Evolutionary conservation across 768 basidiomycete genomes (phyloP), one percentile per base, ranked within the genome.

Genomic region (Pleurotus pulmonarius): DNA sequence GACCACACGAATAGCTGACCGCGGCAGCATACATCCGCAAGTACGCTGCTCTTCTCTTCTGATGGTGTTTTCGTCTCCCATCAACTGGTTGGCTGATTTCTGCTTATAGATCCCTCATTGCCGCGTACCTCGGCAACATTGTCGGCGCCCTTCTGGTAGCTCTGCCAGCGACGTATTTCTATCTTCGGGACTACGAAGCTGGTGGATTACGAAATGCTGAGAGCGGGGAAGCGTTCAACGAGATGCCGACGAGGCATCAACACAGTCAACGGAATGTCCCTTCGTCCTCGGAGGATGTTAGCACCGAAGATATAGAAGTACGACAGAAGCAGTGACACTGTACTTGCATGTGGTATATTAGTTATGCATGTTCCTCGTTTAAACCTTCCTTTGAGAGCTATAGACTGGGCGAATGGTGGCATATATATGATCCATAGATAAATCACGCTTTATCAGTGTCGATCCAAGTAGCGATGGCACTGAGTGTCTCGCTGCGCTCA

Each of bases 61-160:
- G 18, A 18, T 22, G 43, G 46, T 18, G 16, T 41, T 58, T n/a
- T 51, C 54, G 12, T 18, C 38, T 20, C 20, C 37, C 29, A 37
- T 40, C 46, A 12, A 25, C 29, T 26, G 0, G 44, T 24, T 53
- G 44, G 24, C 43, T 41, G 15, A 16, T 18, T 18, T 51, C 44
- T 52, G 46, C 6, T 18, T 12, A 6, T 49, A 79, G 78, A 64
- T 89, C 88, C 2, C 65, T 89, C 29, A 81, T 89, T 62, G 84
- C 88, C 1, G 63, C 87, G 2, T 82, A 77, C 63, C 58, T 88
- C 45, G 88, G 88, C 9, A 90, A 90, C 66, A 76, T 84, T 29
- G 71, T 89, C 29, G 88, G 88, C 1, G 88, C 75, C 7, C 70
- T 85, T 26, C 68, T 86, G 43, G 85, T 90, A 24, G 88, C 75